These are phyloP conservation scores for Fusarium paranaense DNA, from an alignment of 2,329 filamentous ascomycete genomes.

Conservation along the genomic window DNA sequence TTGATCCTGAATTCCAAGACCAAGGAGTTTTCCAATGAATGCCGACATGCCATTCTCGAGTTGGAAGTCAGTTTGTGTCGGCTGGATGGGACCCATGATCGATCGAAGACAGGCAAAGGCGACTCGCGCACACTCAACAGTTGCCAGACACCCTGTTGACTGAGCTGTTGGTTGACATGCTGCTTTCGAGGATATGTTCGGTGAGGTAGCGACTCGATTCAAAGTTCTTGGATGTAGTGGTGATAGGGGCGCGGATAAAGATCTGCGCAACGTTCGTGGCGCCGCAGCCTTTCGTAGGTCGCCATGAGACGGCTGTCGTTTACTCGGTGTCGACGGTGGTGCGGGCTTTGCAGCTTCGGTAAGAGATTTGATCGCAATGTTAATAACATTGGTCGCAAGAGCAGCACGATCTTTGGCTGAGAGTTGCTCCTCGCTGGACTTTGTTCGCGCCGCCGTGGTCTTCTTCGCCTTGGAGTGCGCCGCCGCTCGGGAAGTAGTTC, in stretches of 20 bases:
- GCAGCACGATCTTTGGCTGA: slow-evolving; percentile 68
- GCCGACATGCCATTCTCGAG: slow-evolving; percentile 80
- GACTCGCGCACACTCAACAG: slow-evolving; percentile 75
- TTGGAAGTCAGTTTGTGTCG: slow-evolving; percentile 72
- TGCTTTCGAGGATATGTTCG: slow-evolving; percentile 52
- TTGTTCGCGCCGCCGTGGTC: slow-evolving; percentile 22
- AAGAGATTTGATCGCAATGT: slow-evolving; percentile 75
- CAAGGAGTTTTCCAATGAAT: slow-evolving; percentile 73
- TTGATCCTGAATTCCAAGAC: slow-evolving; percentile 73
- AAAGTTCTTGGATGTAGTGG: slow-evolving; percentile 71
- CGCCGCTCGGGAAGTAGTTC: slow-evolving; percentile 43
- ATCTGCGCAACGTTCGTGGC: slow-evolving; percentile 61
- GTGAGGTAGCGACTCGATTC: slow-evolving; percentile 70
- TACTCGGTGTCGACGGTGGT: slow-evolving; percentile 47
- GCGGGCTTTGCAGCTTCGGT: slow-evolving; percentile 71
- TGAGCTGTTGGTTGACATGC: slow-evolving; percentile 45
- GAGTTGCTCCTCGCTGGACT: slow-evolving; percentile 41
- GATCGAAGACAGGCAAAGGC: slow-evolving; percentile 75
- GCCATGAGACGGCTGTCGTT: slow-evolving; percentile 49
- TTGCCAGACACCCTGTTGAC: slow-evolving; percentile 63
- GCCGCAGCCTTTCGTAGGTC: slow-evolving; percentile 50
- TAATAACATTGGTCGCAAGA: slow-evolving; percentile 80
- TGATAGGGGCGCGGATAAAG: slow-evolving; percentile 68
- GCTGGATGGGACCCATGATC: slow-evolving; percentile 64
- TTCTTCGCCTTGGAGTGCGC: slow-evolving; percentile 42